Conservation (phyloP, 352 stramenopile species). For the Globisporangium mamillatum region DNA sequence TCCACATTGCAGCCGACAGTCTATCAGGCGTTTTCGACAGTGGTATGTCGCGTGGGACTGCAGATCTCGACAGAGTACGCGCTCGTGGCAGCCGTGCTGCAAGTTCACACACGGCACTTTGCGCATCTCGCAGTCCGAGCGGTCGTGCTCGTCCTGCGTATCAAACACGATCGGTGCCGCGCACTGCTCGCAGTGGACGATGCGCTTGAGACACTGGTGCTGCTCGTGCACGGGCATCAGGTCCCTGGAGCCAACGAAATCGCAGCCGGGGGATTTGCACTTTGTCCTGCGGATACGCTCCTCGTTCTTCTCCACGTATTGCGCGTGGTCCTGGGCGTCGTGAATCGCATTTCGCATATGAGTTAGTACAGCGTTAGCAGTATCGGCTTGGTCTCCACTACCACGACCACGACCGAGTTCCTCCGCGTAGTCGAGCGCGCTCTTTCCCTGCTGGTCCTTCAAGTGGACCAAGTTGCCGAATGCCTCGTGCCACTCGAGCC, state of each 20-base stretch:
- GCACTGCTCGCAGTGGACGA: slow-evolving; percentile 56
- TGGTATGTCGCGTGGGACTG: slow-evolving; percentile 41
- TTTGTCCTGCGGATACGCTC: slow-evolving; percentile 34
- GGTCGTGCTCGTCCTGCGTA: slow-evolving; percentile 31
- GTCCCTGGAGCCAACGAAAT: slow-evolving; percentile 49
- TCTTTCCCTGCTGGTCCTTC: slow-evolving; percentile 31
- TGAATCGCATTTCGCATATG: slow-evolving; percentile 35
- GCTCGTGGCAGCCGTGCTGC: slow-evolving; percentile 46
- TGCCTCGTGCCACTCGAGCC: slow-evolving; percentile 51
- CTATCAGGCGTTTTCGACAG: slow-evolving; percentile 52
- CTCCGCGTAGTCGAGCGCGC: slow-evolving; percentile 35
- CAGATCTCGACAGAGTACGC: slow-evolving; percentile 33
- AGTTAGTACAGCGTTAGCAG: slow-evolving; percentile 24
- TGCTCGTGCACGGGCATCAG: slow-evolving; percentile 55
- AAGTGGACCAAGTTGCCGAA: slow-evolving; percentile 42
- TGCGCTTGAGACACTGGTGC: slow-evolving; percentile 51
- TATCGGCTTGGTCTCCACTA: neutral
- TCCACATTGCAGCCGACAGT: slow-evolving; percentile 54
- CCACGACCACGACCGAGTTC: neutral
- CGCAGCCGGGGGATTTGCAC: slow-evolving; percentile 48
- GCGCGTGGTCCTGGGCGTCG: slow-evolving; percentile 42
- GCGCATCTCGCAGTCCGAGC: slow-evolving; percentile 30
- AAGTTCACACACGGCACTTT: slow-evolving; percentile 49
- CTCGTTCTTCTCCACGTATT: slow-evolving; percentile 50
- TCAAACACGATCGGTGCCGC: slow-evolving; percentile 32